Evolutionary conservation across 768 basidiomycete species (phyloP).

Genomic region (Auriculariales sp.): DNA sequence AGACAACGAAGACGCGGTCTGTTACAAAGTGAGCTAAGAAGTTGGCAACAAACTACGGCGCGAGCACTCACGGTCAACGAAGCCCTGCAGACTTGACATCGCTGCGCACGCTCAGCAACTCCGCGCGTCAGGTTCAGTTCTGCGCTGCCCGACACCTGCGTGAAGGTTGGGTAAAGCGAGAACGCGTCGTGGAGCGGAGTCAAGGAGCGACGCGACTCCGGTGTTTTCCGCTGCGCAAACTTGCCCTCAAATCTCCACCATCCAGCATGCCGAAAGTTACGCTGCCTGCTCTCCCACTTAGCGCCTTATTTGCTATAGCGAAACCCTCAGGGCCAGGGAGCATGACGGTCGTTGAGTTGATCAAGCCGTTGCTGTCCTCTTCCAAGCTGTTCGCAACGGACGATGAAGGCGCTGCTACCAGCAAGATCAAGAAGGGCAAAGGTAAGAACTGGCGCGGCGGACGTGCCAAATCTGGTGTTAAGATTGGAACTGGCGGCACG

Average conservation of each 20-base stretch:
- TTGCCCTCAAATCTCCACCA: too few species aligned
- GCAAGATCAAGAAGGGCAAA: conserved; percentile 32
- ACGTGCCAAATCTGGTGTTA: conserved; percentile 32
- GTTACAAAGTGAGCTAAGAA: not conserved
- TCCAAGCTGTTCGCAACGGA: conserved; percentile 58
- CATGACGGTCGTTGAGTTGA: conserved; percentile 75
- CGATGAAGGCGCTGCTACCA: conserved; percentile 5
- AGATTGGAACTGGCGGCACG: conserved; percentile 89
- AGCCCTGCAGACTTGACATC: conserved; percentile 86
- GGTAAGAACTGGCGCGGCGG: conserved; percentile 28
- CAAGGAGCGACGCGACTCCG: too few species aligned
- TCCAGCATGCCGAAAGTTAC: conserved; percentile 66
- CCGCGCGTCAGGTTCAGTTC: too few species aligned
- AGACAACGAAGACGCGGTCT: conserved; percentile 86
- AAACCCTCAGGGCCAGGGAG: conserved; percentile 92
- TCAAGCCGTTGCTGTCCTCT: conserved; percentile 63
- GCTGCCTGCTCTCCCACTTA: conserved; percentile 42
- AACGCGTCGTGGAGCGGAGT: too few species aligned
- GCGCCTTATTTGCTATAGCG: conserved; percentile 71
- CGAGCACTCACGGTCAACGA: conserved; percentile 60
- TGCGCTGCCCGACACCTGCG: too few species aligned
- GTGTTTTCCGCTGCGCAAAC: too few species aligned
- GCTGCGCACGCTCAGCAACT: too few species aligned
- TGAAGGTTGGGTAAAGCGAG: too few species aligned
- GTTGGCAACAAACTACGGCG: not conserved